Conservation (phyloP, 1,139 yeast genomes). For the Kurtzmaniella natalensis region DNA sequence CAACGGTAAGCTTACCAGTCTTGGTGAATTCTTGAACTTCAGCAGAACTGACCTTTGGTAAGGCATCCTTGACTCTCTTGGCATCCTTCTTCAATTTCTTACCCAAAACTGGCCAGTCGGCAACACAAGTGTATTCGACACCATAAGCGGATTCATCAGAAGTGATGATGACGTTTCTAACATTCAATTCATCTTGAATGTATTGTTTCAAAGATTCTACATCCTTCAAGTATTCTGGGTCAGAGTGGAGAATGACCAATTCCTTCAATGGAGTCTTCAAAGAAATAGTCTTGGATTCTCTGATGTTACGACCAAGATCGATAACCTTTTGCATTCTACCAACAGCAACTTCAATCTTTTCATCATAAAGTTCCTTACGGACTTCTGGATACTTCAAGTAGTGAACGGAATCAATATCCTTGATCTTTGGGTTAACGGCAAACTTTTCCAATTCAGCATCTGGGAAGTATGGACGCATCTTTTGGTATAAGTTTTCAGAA, state of each 20-base stretch:
- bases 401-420: slow-evolving; percentile 82
- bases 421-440: slow-evolving; percentile 34
- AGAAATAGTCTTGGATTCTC: slow-evolving; percentile 92
- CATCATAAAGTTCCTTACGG: slow-evolving; percentile 79
- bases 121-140: slow-evolving; percentile 89
- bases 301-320: slow-evolving; percentile 91
- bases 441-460: slow-evolving; percentile 45
- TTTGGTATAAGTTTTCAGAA: slow-evolving; percentile 84
- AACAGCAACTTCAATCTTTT: slow-evolving; percentile 76
- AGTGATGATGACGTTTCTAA: slow-evolving; percentile 83
- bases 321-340: slow-evolving; percentile 96
- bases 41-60: slow-evolving; percentile 74
- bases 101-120: slow-evolving; percentile 99
- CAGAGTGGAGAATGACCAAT: slow-evolving; percentile 81
- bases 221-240: slow-evolving; percentile 68
- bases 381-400: slow-evolving; percentile 86
- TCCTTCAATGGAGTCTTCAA: slow-evolving; percentile 92
- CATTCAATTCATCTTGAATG: slow-evolving; percentile 86
- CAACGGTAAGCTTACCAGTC: slow-evolving; percentile 75
- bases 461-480: slow-evolving; percentile 59
- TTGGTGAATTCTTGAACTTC: slow-evolving; percentile 76
- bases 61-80: slow-evolving; percentile 88
- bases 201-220: slow-evolving; percentile 73
- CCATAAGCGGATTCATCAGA: slow-evolving; percentile 89
- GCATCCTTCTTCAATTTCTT: slow-evolving; percentile 94